Evolutionary conservation across 495 filamentous ascomycete species (phyloP), one percentile per base, ranked within the genome.

Genomic region (Corynascus novoguineensis): DNA sequence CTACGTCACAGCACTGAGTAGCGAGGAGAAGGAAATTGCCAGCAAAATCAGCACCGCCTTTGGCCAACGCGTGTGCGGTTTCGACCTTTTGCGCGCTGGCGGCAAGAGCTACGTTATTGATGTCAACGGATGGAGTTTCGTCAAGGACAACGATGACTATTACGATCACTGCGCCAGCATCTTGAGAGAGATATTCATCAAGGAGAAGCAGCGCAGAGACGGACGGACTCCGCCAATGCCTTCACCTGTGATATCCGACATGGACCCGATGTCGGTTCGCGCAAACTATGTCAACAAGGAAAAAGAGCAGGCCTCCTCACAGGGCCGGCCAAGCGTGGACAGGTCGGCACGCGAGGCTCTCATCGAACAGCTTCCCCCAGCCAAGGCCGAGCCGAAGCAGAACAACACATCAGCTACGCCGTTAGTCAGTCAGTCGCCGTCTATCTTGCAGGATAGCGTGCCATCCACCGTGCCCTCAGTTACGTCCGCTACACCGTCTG

Each of bases 51-150:
- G 90, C 15, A 87, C 85, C 53, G 86, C 89, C 3, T 99, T 99
- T 71, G 95, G 91, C 7, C 93, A 99, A 70, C 75, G 88, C 37
- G 91, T 99, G 14, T 99, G 93, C 68, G 93, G 93, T 4, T 99
- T 99, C 67, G 93, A 99, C 68, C 80, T 99, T 64, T 81, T 99
- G 51, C 85, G 93, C 17, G 87, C 89, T 3, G 84, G 81, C 25
- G 88, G 89, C 15, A 90, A 86, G 71, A 97, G 92, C 69, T 97
- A 89, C 72, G 93, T 99, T 14, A 97, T 99, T 59, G 93, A 99
- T 66, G 95, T 99, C 58, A 99, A 99, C 70, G 93, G 93, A 17
- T 99, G 93, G 93, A 97, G 92, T 65, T 99, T 99, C 66, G 93
- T 99, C 66, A 99, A 99, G 71, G 93, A 99, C 71, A 99, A 99